A percentile compares a stretch with the other conserved stretches of the same genome.
These are phyloP conservation scores for Echites panduratus DNA, from an alignment of 257 asterid genomes.

Conservation along the genomic window DNA sequence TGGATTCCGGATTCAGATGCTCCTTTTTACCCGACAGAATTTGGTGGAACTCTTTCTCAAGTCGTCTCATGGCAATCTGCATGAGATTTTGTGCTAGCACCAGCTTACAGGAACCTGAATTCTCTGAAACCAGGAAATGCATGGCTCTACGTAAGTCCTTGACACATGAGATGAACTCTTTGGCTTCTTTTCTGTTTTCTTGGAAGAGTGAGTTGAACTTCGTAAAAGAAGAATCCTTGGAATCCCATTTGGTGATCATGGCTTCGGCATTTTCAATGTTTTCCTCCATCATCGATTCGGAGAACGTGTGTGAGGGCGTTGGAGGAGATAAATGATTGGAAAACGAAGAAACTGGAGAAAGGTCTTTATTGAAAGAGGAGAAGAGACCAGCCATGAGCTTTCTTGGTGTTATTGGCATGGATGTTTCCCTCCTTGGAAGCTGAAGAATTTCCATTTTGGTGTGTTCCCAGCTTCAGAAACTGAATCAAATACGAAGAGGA, in stretches of 20 bases:
- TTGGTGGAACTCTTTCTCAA: constrained; percentile 54
- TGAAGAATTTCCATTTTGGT: constrained; percentile 37
- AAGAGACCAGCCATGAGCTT: constrained; percentile 23
- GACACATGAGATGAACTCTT: constrained; percentile 38
- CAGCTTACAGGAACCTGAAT: constrained; percentile 34
- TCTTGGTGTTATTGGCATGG: constrained; percentile 27
- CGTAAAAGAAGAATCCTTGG: constrained; percentile 25
- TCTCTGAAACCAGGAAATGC: constrained; percentile 44
- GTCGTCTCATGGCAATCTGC: constrained; percentile 54
- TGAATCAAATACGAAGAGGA: not conserved
- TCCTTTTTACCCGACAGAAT: constrained; percentile 40
- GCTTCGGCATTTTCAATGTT: constrained; percentile 32
- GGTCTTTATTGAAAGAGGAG: constrained; percentile 27
- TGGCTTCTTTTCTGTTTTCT: constrained; percentile 44
- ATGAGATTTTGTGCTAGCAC: constrained; percentile 49
- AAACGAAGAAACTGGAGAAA: constrained; percentile 20
- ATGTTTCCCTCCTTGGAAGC: constrained; percentile 19
- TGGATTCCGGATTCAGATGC: constrained; percentile 47
- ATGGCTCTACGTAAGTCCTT: constrained; percentile 44
- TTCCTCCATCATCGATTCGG: constrained; percentile 45
- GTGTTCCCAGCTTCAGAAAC: not conserved
- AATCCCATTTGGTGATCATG: constrained; percentile 49
- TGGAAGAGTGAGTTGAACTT: constrained; percentile 41
- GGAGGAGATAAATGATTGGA: constrained; percentile 27
- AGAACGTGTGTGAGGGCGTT: constrained; percentile 20